Evolutionary conservation across 179 eudicot genomes (phyloP), one percentile per base, ranked within the genome.

Genomic region (Beta corolliflora): DNA sequence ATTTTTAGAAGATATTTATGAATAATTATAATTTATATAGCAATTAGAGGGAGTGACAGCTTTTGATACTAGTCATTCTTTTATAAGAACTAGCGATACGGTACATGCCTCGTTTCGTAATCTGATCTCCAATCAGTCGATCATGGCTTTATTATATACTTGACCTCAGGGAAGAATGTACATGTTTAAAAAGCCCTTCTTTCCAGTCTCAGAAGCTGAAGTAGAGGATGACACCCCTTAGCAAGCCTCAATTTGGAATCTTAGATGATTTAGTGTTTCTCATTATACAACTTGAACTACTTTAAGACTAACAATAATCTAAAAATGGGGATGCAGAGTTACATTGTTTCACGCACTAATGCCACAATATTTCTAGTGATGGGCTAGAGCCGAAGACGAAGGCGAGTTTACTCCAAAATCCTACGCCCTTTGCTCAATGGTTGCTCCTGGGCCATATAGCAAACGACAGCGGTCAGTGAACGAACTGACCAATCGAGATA

Each of bases 381-480:
- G 66, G 9, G 4, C 16, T 36, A 9, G 29, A 75, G 18, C 63
- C 2, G 53, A 56, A 1, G 41, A 10, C 7, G 29, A 56, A 44
- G 50, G 50, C 25, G 9, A 61, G 72, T 68, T 64, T 29, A 46
- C 9, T 52, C 13, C 72, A 67, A 69, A 77, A 9, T 73, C 71
- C 71, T 85, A 85, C 7, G 81, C 79, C 19, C 76, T 81, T 81
- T 76, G 87, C 50, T 87, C 66, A 77, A 84, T 81, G 45, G 68
- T 79, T 84, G 91, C 90, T 65, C 89, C 97, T 50, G 97, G 97
- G 15, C 97, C 97, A 85, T 93, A 94, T 48, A 94, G 87, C 84
- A 91, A 80, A 56, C 90, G 90, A 85, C 98, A 93, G 19, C 97
- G 91, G 41, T 94, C 98, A 69, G 80, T 87, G 78, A 94, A 91